phyloP scores from a whole-genome alignment of 306 rosid species.

The Cicer arietinum region DNA sequence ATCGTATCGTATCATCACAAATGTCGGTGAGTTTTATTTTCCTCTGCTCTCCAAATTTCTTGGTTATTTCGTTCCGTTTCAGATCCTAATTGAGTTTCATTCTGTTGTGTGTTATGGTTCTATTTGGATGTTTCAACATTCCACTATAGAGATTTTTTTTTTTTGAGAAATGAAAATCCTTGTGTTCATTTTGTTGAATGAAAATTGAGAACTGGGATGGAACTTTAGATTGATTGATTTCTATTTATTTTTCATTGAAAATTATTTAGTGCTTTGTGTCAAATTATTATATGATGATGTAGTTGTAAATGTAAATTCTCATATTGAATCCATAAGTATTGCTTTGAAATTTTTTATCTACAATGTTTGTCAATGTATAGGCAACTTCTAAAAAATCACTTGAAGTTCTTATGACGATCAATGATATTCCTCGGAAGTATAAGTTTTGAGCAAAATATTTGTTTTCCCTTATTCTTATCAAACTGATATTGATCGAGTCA shows the following conservation, averaged over 20 bases:
- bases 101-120: constrained; percentile 19
- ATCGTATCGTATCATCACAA: constrained; percentile 22
- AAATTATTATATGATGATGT: constrained; percentile 4
- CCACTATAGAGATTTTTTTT: not conserved
- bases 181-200: constrained; percentile 15
- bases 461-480: too few relatives aligned
- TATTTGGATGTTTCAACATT: constrained; percentile 19
- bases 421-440: too few relatives aligned
- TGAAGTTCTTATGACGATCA: too few relatives aligned
- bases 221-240: constrained; percentile 9
- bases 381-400: too few relatives aligned
- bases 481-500: too few relatives aligned
- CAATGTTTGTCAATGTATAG: not conserved
- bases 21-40: constrained; percentile 51
- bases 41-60: constrained; percentile 19
- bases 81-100: constrained; percentile 27
- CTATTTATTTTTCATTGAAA: not conserved
- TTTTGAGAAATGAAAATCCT: not conserved
- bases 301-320: not conserved
- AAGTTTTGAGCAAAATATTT: too few relatives aligned
- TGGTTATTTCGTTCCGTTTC: constrained; percentile 18
- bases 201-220: constrained; percentile 6
- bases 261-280: constrained; percentile 8
- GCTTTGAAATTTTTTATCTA: constrained; percentile 26
- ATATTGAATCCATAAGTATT: constrained; percentile 1